phyloP scores from a whole-genome alignment of 148 eudicot species.

The Polygonum maritimum region DNA sequence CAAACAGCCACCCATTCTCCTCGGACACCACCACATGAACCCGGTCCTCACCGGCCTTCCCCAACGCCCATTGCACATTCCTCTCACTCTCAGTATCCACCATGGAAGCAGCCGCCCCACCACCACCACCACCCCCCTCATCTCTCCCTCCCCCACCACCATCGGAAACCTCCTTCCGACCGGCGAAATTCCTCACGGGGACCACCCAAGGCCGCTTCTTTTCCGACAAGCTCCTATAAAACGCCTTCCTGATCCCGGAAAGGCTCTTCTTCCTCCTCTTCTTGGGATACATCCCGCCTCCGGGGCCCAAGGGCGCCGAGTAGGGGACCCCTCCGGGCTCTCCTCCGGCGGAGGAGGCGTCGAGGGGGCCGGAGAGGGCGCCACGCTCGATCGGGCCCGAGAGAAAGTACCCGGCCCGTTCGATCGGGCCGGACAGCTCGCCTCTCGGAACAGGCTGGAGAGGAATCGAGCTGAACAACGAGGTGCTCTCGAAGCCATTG shows the following conservation, averaged over 20 bases:
- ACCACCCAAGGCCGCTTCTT: conserved; percentile 91
- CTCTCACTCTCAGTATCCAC: conserved; percentile 24
- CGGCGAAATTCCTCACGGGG: conserved; percentile 54
- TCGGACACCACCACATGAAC: conserved; percentile 98
- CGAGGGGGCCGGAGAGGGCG: conserved; percentile 86
- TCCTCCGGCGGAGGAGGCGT: conserved; percentile 12
- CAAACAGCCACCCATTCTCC: conserved; percentile 95
- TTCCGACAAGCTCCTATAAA: conserved; percentile 65
- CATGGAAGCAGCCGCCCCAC: conserved; percentile 11
- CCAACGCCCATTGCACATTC: conserved; percentile 96
- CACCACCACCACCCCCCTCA: conserved; percentile 9
- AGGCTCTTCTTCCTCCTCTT: conserved; percentile 66
- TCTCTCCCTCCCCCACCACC: conserved; percentile 7
- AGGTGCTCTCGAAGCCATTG: conserved; percentile 79
- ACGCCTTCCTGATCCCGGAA: conserved; percentile 42
- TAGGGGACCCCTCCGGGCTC: conserved; percentile 48
- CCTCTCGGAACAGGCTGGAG: conserved; percentile 69
- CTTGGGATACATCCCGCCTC: conserved; percentile 17
- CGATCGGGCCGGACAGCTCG: conserved; percentile 43
- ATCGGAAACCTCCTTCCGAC: conserved; percentile 24
- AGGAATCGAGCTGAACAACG: conserved; percentile 71
- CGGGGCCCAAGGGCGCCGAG: conserved; percentile 73
- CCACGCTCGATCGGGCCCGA: conserved; percentile 96
- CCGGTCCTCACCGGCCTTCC: conserved; percentile 98
- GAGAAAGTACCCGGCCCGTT: conserved; percentile 53